Evolutionary conservation across 2,329 filamentous ascomycete species (phyloP).

Genomic region (Fusarium virguliforme): DNA sequence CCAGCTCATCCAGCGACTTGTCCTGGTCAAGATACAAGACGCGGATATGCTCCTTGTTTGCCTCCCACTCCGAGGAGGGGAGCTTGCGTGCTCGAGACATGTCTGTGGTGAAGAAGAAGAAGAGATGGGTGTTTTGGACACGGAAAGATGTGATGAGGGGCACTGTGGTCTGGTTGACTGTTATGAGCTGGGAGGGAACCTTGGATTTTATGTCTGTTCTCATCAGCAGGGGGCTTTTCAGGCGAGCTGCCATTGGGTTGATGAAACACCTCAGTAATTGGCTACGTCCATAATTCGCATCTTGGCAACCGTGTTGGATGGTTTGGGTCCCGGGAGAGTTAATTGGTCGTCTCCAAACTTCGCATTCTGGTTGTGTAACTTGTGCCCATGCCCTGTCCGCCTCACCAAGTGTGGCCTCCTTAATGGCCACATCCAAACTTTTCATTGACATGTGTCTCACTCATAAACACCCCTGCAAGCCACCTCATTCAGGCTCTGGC

Average conservation of each 20-base stretch:
- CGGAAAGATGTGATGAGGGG: not conserved
- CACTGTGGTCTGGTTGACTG: not conserved
- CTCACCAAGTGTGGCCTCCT: not conserved
- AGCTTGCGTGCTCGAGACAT: not conserved
- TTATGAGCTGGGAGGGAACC: not conserved
- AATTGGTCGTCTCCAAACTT: not conserved
- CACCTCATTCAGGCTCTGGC: no score
- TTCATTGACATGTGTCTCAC: no score
- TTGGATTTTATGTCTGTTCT: not conserved
- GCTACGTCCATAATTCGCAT: not conserved
- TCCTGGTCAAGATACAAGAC: not conserved
- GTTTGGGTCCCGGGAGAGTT: not conserved
- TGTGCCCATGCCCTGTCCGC: not conserved
- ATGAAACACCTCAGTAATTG: not conserved
- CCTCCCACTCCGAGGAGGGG: not conserved
- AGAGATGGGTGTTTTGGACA: not conserved
- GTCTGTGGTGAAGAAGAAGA: not conserved
- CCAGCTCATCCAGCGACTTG: not conserved
- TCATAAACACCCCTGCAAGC: no score
- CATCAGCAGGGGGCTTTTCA: not conserved
- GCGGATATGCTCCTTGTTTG: not conserved
- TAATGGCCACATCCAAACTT: not conserved
- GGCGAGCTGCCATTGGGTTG: not conserved
- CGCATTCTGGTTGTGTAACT: not conserved
- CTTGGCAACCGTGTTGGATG: not conserved